These are phyloP conservation scores for Euryodendron excelsum DNA, from an alignment of 148 eudicot genomes.

Conservation along the genomic window DNA sequence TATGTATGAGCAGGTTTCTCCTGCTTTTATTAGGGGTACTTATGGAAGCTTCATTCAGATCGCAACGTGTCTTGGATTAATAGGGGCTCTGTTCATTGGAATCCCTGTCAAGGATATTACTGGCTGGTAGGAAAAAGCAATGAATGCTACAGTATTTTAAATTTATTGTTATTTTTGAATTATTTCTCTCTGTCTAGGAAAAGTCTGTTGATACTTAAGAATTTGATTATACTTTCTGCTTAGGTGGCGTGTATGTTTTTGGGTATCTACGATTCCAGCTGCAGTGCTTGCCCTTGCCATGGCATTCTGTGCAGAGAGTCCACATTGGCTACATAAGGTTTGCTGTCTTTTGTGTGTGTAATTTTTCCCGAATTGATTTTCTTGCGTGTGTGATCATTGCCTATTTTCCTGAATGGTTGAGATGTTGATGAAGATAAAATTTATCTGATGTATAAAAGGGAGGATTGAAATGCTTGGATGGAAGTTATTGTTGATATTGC, in stretches of 20 bases:
- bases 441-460: not conserved
- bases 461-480: not conserved
- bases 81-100: conserved; percentile 72
- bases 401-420: not conserved
- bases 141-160: not conserved
- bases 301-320: conserved; percentile 85
- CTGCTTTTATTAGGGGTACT: conserved; percentile 92
- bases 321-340: conserved; percentile 98
- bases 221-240: not conserved
- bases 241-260: conserved; percentile 98
- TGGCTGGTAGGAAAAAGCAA: conserved; percentile 58
- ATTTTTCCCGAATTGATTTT: conserved; percentile 1
- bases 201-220: not conserved
- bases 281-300: conserved; percentile 70
- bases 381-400: not conserved
- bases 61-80: conserved; percentile 82
- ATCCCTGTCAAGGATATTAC: conserved; percentile 66
- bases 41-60: conserved; percentile 97
- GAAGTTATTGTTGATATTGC: not conserved
- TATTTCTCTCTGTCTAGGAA: not conserved
- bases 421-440: not conserved
- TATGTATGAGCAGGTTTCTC: conserved; percentile 69
- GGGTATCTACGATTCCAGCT: conserved; percentile 84
- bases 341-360: conserved; percentile 18
- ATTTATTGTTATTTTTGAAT: not conserved